Evolutionary conservation across 2,329 filamentous ascomycete genomes (phyloP).

Genomic region (Fusarium lateritium): DNA sequence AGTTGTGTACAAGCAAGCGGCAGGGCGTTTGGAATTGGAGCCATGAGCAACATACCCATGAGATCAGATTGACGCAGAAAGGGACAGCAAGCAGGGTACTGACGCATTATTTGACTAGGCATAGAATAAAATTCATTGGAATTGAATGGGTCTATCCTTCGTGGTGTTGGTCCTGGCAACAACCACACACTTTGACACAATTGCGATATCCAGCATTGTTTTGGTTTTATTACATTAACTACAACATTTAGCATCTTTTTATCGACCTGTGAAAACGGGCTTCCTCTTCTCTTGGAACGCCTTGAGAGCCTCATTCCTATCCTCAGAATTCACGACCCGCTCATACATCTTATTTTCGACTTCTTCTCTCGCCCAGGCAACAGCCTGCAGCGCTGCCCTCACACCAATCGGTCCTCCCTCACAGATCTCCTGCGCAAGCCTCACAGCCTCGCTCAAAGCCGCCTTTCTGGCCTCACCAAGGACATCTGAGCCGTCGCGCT

Average conservation of each 20-base stretch:
- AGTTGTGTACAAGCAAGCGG: slow-evolving; percentile 6
- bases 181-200: no score
- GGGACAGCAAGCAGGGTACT: slow-evolving; percentile 15
- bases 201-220: background rate
- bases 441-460: slow-evolving; percentile 82
- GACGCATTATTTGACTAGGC: background rate
- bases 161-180: background rate
- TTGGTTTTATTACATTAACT: background rate
- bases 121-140: background rate
- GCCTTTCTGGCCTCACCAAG: slow-evolving; percentile 73
- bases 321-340: slow-evolving; percentile 84
- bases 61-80: slow-evolving; percentile 23
- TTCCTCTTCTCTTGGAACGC: slow-evolving; percentile 81
- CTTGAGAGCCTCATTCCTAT: slow-evolving; percentile 87
- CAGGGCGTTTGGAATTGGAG: slow-evolving; percentile 26
- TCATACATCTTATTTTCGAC: slow-evolving; percentile 92
- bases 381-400: slow-evolving; percentile 83
- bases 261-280: slow-evolving; percentile 70
- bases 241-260: slow-evolving; percentile 22
- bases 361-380: slow-evolving; percentile 79
- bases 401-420: slow-evolving; percentile 90
- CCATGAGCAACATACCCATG: slow-evolving; percentile 25
- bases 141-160: background rate
- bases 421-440: slow-evolving; percentile 87
- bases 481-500: slow-evolving; percentile 59